Evolutionary conservation across 306 rosid species (phyloP).

Genomic region (Quercus bicolor): DNA sequence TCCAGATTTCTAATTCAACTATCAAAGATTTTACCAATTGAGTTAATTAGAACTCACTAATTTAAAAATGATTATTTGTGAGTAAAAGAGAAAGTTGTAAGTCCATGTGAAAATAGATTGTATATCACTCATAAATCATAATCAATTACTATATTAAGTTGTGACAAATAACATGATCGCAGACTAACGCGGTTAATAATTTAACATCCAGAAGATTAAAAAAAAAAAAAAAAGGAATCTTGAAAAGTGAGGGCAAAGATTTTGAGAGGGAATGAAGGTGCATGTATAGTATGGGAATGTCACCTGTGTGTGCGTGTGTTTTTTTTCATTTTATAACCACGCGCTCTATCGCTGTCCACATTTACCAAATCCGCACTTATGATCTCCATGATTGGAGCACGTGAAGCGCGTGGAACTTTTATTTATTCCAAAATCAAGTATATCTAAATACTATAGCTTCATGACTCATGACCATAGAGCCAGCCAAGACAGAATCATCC

Average conservation of each 20-base stretch:
- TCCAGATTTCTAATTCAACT: accelerated
- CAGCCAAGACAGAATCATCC: conserved; percentile 19
- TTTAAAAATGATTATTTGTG: too few species aligned
- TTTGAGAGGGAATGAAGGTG: too few species aligned
- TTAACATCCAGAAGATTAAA: background rate
- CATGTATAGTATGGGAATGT: too few species aligned
- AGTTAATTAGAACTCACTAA: accelerated
- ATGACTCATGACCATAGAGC: conserved; percentile 11
- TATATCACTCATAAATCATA: too few species aligned
- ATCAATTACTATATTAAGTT: too few species aligned
- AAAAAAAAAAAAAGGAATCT: background rate
- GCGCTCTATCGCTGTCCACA: background rate
- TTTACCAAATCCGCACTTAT: conserved; percentile 18
- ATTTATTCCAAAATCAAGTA: background rate
- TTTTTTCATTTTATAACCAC: background rate
- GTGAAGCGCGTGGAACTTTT: conserved; percentile 37
- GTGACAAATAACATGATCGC: too few species aligned
- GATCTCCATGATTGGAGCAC: conserved; percentile 34
- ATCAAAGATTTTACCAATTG: accelerated
- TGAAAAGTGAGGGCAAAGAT: too few species aligned
- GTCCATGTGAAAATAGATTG: accelerated
- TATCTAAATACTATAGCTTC: background rate
- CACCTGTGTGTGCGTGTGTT: too few species aligned
- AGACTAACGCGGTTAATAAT: too few species aligned
- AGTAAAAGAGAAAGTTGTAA: too few species aligned